A percentile compares a stretch with the other conserved stretches of the same genome.
These are phyloP conservation scores for Coleophoma crateriformis DNA, from an alignment of 2,329 filamentous ascomycete genomes.

Conservation along the genomic window DNA sequence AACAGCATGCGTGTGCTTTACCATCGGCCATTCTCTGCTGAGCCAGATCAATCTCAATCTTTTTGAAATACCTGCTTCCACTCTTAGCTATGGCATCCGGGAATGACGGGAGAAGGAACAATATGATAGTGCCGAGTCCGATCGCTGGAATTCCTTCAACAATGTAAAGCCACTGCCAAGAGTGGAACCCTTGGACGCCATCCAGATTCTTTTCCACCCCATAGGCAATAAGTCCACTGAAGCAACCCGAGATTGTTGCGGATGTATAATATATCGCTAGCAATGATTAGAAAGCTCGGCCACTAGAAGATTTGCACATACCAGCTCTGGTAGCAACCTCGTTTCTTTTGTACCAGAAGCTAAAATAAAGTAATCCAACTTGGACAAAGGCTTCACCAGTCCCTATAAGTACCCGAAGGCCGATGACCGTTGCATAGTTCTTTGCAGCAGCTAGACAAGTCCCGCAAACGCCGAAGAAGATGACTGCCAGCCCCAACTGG, in stretches of 20 bases:
- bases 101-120: conserved; percentile 4
- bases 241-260: conserved; percentile 11
- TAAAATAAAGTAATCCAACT: conserved; percentile 6
- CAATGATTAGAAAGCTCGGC: neutral
- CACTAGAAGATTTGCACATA: conserved; percentile 9
- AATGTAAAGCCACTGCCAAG: conserved; percentile 16
- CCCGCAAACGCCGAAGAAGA: conserved; percentile 11
- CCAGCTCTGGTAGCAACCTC: conserved; percentile 15
- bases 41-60: conserved; percentile 7
- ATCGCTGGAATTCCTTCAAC: conserved; percentile 11
- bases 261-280: conserved; percentile 6
- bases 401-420: conserved; percentile 9
- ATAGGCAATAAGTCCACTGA: conserved; percentile 15
- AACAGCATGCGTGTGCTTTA: neutral
- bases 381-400: conserved; percentile 6
- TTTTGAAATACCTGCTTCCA: conserved; percentile 6
- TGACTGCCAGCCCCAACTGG: conserved; percentile 6
- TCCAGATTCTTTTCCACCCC: conserved; percentile 9
- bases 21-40: conserved; percentile 10
- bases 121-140: neutral
- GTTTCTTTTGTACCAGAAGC: conserved; percentile 16
- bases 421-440: conserved; percentile 6
- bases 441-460: conserved; percentile 7
- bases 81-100: conserved; percentile 5
- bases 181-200: conserved; percentile 1